Percentiles rank a stretch among this genome's conserved stretches.
These are phyloP conservation scores for Curvularia lunata DNA, from an alignment of 2,329 filamentous ascomycete species.

Conservation along the genomic window DNA sequence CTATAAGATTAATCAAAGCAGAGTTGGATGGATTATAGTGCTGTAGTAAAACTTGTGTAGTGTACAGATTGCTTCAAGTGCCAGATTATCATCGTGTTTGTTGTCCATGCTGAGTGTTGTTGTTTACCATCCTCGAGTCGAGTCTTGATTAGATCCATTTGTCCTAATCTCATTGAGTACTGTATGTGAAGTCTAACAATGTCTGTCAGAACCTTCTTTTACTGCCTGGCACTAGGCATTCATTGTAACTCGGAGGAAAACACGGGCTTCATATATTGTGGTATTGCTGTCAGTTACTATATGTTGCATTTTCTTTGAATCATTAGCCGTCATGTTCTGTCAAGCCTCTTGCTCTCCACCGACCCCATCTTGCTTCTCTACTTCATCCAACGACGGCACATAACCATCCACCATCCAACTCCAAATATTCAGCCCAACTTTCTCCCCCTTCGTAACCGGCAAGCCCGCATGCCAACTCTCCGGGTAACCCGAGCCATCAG, in stretches of 20 bases:
- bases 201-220: not conserved
- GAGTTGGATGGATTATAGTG: not conserved
- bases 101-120: not conserved
- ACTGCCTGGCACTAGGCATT: not conserved
- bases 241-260: not conserved
- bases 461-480: conserved; percentile 68
- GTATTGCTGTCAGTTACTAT: not conserved
- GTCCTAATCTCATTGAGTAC: not conserved
- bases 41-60: conserved; percentile 9
- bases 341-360: not conserved
- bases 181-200: not conserved
- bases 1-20: conserved; percentile 2
- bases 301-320: not conserved
- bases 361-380: not conserved
- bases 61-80: conserved; percentile 12
- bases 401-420: conserved; percentile 62
- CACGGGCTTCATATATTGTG: not conserved
- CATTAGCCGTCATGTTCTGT: not conserved
- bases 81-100: not conserved
- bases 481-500: conserved; percentile 62
- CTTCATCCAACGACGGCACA: conserved; percentile 20
- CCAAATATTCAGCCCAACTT: conserved; percentile 70
- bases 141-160: not conserved
- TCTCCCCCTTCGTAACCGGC: conserved; percentile 62
- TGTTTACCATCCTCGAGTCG: not conserved